Evolutionary conservation across 108 stramenopile species (phyloP), one percentile per base, ranked within the genome.

Genomic region (Stephanodiscus triporus): DNA sequence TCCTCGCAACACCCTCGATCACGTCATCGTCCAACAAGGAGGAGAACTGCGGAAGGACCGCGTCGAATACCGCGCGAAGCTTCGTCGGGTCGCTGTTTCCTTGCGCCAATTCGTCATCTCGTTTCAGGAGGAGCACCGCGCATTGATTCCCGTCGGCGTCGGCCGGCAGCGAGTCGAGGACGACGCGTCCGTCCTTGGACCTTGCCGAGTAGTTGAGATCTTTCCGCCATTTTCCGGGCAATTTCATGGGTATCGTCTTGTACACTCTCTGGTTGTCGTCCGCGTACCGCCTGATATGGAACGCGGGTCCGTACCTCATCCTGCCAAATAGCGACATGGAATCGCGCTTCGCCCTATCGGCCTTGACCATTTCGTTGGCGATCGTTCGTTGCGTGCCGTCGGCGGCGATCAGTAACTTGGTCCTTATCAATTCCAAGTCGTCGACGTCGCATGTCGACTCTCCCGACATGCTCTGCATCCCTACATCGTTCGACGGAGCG

Each of bases 101-200:
- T 63, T 73, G 57, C n/a, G 93, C 87, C 63, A 91, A 64, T 40
- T 72, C 59, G 71, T 95, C 89, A 57, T 80, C 84, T 60, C 86
- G 78, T 63, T 85, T 85, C 45, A 94, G 69, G 20, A 97, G 85
- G 55, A 97, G 68, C n/a, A 91, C 90, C 11, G 87, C 97, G 57
- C 88, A 89, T 63, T 89, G 91, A 64, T 85, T 76, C 19, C 86
- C 86, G 38, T 84, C 43, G 23, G 73, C 14, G 66, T 88, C 85
- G n/a, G 94, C 91, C 13, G 97, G 97, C 48, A 97, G 65, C 1
- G 92, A 92, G 78, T 97, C 97, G 42, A 94, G 83, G 22, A 74
- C 85, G 24, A 95, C 76, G 3, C 87, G 75, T 24, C 85, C 84
- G 26, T 82, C 81, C 24, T 85, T 78, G n/a, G 89, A 73, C 30